phyloP scores from a whole-genome alignment of 2,329 filamentous ascomycete genomes.

The Colletotrichum salicis region DNA sequence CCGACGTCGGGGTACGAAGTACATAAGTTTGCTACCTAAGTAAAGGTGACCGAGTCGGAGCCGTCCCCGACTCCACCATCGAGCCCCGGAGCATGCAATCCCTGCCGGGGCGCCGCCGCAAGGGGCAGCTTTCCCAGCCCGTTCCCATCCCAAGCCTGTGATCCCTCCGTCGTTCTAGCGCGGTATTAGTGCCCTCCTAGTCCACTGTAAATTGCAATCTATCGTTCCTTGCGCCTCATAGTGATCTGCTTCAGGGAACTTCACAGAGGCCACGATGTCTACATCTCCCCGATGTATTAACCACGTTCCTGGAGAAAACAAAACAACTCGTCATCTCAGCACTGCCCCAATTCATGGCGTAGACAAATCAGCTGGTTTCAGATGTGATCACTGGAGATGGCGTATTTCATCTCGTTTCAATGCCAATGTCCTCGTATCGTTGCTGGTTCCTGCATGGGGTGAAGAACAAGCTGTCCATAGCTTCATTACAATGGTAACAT shows the following conservation, averaged over 20 bases:
- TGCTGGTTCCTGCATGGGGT: background rate
- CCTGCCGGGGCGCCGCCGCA: background rate
- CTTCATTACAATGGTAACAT: background rate
- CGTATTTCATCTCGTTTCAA: slow-evolving; percentile 28
- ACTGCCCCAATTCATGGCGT: slow-evolving; percentile 26
- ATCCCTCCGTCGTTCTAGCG: background rate
- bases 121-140: background rate
- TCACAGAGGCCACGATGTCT: slow-evolving; percentile 15
- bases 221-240: slow-evolving; percentile 6
- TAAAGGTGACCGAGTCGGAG: slow-evolving; percentile 6
- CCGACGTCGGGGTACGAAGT: too few species aligned
- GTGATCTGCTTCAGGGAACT: background rate
- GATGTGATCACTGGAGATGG: background rate
- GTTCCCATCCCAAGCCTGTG: background rate
- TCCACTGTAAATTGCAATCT: background rate
- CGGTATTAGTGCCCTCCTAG: slow-evolving; percentile 1
- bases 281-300: background rate
- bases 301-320: slow-evolving; percentile 15
- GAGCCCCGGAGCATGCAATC: slow-evolving; percentile 3
- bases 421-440: slow-evolving; percentile 3
- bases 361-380: slow-evolving; percentile 5
- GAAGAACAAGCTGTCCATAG: slow-evolving; percentile 2
- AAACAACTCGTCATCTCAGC: slow-evolving; percentile 18
- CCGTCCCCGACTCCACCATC: background rate
- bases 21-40: background rate